These are phyloP conservation scores for Ganoderma multipileum DNA, from an alignment of 1,284 basidiomycete species.

Conservation along the genomic window DNA sequence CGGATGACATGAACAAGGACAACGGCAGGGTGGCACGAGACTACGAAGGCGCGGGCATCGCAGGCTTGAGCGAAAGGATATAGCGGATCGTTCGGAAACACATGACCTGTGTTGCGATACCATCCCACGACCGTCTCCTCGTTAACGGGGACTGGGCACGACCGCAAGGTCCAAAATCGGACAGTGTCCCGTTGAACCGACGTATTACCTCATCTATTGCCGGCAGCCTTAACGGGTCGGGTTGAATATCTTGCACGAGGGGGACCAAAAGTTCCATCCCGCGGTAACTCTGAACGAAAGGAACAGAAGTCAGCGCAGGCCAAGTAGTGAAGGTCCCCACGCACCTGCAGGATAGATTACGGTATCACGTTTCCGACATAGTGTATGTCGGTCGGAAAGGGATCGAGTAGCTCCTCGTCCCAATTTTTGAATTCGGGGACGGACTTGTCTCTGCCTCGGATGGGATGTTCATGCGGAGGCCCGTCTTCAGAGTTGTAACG, in stretches of 20 bases:
- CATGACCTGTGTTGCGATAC: background rate
- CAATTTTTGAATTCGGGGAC: conserved; percentile 29
- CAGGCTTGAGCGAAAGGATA: background rate
- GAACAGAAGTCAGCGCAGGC: background rate
- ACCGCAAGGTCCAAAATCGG: conserved; percentile 14
- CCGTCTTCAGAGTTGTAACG: conserved; percentile 24
- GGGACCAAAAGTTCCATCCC: conserved; percentile 41
- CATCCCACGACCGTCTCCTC: conserved; percentile 1
- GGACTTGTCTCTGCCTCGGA: conserved; percentile 27
- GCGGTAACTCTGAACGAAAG: conserved; percentile 12
- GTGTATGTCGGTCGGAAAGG: conserved; percentile 41
- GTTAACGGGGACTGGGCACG: conserved; percentile 6
- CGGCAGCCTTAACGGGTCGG: conserved; percentile 38
- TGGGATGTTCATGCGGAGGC: conserved; percentile 21
- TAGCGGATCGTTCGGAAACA: background rate
- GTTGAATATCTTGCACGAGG: conserved; percentile 37
- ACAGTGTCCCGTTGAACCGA: conserved; percentile 18
- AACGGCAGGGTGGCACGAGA: background rate
- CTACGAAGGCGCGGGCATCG: background rate
- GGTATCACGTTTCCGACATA: conserved; percentile 41
- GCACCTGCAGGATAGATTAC: conserved; percentile 31
- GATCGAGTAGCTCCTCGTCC: conserved; percentile 29
- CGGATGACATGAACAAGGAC: background rate
- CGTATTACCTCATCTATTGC: conserved; percentile 19
- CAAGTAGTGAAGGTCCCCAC: background rate